These are phyloP conservation scores for Iodosphaeria phyllophila DNA, from an alignment of 2,329 filamentous ascomycete genomes.

Conservation along the genomic window DNA sequence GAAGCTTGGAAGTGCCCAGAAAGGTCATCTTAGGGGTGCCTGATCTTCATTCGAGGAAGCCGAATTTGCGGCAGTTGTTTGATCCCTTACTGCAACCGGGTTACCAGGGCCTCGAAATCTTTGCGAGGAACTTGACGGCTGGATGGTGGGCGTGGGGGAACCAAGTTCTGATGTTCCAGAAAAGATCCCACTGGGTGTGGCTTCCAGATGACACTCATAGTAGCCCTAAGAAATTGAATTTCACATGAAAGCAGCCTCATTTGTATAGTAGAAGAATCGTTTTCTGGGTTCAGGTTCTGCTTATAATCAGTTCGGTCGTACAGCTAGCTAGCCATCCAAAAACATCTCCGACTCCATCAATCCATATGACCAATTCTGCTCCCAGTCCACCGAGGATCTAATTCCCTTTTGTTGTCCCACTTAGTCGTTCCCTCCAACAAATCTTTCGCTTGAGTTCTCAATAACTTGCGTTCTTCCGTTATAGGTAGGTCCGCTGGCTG, in stretches of 20 bases:
- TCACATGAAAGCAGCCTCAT: too few species aligned
- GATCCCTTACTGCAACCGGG: slow-evolving; percentile 28
- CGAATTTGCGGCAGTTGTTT: slow-evolving; percentile 45
- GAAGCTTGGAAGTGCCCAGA: slow-evolving; percentile 16
- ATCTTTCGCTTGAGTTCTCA: slow-evolving; percentile 37
- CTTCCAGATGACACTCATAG: too few species aligned
- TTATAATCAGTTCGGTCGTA: too few species aligned
- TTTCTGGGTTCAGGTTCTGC: too few species aligned
- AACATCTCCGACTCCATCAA: too few species aligned
- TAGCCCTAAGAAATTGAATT: too few species aligned
- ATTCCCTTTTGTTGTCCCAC: slow-evolving; percentile 33
- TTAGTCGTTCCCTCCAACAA: slow-evolving; percentile 39
- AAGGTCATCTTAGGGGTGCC: slow-evolving; percentile 52
- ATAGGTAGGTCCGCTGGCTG: slow-evolving; percentile 22
- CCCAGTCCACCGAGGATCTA: slow-evolving; percentile 31
- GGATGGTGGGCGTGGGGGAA: slow-evolving; percentile 71
- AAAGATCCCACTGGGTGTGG: slow-evolving; percentile 27
- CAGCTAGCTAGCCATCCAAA: too few species aligned
- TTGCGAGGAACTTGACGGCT: slow-evolving; percentile 53
- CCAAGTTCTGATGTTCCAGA: slow-evolving; percentile 53
- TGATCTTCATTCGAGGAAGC: slow-evolving; percentile 64
- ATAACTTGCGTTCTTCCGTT: slow-evolving; percentile 19
- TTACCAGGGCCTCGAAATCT: slow-evolving; percentile 52
- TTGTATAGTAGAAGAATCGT: too few species aligned
- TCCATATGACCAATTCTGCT: too few species aligned